Base-by-base conservation (phyloP, 169 alveolate genomes). In the Plasmodium knowlesi region DNA sequence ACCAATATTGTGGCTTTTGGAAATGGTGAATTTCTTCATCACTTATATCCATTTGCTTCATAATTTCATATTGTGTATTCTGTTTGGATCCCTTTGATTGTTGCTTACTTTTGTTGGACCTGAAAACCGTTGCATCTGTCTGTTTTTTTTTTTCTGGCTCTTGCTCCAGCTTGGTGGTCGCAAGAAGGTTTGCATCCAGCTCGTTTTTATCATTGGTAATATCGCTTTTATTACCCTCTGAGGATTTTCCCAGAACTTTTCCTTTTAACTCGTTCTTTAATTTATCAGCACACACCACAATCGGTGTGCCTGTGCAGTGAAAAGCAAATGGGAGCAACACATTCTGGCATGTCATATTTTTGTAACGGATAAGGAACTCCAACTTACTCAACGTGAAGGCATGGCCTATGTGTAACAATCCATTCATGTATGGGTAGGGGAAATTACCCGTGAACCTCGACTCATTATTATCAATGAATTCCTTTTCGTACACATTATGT, bases 301-400 rank as follows among this genome's bases (percentile, higher is more conserved):
- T 99, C 19, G 99, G 99, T 99, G 98, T 96, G 83, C 99, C 99
- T 0, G 99, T 99, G 96, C 99, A 99, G 96, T 99, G 99, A 94
- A 99, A 98, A 22, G 99, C 99, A 86, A 99, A 98, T 12, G 99
- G 99, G 96, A 99, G 98, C 71, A 99, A 97, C 0, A 97, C 99
- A 81, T 97, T 97, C 92, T 98, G 98, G 10, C 99, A 99, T 32
- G 95, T 93, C 95, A 99, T 97, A 82, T 99, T 97, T 95, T 98
- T 99, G 85, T 97, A 99, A 30, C 99, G 96, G 16, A 99, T 98
- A 46, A 97, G 98, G 84, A 99, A 99, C 95, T 99, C 99, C 46
- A 99, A 98, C 92, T 99, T 98, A 25, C 99, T 98, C 88, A 98
- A 95, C 0, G 99, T 98, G 95, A 98, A 99, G 10, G 99, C 99